Conservation (phyloP, 2,329 filamentous ascomycete genomes). For the Aspergillus pseudoterreus region DNA sequence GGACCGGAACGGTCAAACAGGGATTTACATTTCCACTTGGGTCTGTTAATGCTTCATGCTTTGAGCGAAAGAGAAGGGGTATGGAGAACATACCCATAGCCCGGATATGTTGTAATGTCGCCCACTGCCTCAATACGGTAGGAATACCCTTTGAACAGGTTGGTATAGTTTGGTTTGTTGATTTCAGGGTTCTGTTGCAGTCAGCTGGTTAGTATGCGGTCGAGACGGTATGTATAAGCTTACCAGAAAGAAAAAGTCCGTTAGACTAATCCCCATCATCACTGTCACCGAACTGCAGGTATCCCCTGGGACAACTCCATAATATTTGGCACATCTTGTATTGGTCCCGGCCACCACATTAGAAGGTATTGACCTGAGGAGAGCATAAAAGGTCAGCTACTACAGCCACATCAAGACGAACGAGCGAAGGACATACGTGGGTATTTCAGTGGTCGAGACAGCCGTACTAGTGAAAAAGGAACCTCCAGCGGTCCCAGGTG, state of each 20-base stretch:
- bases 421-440: conserved; percentile 1
- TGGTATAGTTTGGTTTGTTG: conserved; percentile 6
- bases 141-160: conserved; percentile 1
- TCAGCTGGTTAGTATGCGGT: not conserved
- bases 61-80: not conserved
- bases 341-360: conserved; percentile 5
- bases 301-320: not conserved
- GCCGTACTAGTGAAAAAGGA: not conserved
- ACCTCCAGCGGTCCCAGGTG: conserved; percentile 1
- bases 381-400: not conserved
- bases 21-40: conserved; percentile 1
- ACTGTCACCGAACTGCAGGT: conserved; percentile 2
- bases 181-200: conserved; percentile 3
- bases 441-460: not conserved
- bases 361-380: not conserved
- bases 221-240: not conserved
- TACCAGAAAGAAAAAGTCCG: conserved; percentile 6
- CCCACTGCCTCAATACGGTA: conserved; percentile 11
- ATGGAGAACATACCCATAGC: not conserved
- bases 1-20: conserved; percentile 2
- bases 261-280: conserved; percentile 5
- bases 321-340: conserved; percentile 2
- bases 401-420: not conserved
- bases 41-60: not conserved
- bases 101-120: conserved; percentile 8